Base-by-base conservation (phyloP, 164 flowering plant genomes). In the Vitis rotundifolia region DNA sequence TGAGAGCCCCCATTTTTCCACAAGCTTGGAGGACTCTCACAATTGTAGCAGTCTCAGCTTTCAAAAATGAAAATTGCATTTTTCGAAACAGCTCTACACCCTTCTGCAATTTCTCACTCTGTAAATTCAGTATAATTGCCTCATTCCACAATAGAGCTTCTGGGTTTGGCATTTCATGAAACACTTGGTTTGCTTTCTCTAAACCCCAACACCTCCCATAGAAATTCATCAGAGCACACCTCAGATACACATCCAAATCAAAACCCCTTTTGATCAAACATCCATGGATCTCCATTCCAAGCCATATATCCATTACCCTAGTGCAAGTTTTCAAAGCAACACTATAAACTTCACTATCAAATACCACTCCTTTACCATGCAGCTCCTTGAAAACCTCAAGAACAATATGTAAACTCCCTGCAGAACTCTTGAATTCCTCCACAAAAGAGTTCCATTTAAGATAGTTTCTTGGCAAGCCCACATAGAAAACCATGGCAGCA, bases 21-120 rank as follows among this genome's bases (percentile, higher is more conserved):
- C 96, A 86, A 12, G 84, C 87, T 77, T 88, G 91, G 52, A 91
- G 73, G 62, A 81, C 75, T 74, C 79, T 87, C 16, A 77, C 76
- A 59, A 87, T 61, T 1, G 81, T 79, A 26, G 31, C 69, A 47
- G 65, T 51, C 18, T 76, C 75, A 47, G 86, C 78, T 64, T 76
- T 79, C 11, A 75, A 75, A 48, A 4, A 53, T 7, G 84, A 82
- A 61, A 76, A 76, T 71, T 82, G 90, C 93, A 91, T 88, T 55
- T 78, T 80, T 5, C 75, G 68, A 63, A 87, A 86, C 69, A 82
- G 14, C 49, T 78, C 56, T 26, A 85, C 62, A 22, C 78, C 85
- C 57, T 72, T 67, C 8, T 29, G 68, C 59, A 74, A 79, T 59
- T 66, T 75, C 61, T 72, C 84, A 51, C 71, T 81, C 75, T 70